A percentile compares a stretch with the other conserved stretches of the same genome.
These are phyloP conservation scores for Penicillium sumatraense DNA, from an alignment of 2,329 filamentous ascomycete species.

Conservation along the genomic window DNA sequence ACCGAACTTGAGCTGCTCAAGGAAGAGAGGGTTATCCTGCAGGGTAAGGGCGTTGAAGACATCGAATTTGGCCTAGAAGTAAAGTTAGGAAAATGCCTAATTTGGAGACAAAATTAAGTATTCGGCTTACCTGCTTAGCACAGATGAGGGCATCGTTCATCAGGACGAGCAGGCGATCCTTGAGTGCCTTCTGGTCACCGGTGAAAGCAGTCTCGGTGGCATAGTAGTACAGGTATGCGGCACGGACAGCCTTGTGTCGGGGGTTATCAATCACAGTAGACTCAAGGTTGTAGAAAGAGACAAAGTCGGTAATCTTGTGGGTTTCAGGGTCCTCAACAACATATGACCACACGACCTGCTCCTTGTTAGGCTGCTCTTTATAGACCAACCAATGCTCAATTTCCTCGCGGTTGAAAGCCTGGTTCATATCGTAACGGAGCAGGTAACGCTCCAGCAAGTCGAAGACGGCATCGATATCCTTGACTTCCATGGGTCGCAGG, in stretches of 20 bases:
- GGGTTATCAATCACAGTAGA: constrained; percentile 85
- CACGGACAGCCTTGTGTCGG: constrained; percentile 78
- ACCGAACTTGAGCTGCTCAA: constrained; percentile 92
- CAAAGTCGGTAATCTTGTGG: constrained; percentile 90
- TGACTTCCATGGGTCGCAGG: constrained; percentile 76
- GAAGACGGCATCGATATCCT: constrained; percentile 77
- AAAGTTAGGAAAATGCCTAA: constrained; percentile 5
- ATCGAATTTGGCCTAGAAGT: constrained; percentile 72
- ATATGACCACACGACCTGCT: constrained; percentile 92
- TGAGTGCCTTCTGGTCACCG: constrained; percentile 62
- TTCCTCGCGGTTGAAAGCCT: constrained; percentile 79
- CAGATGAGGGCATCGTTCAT: constrained; percentile 85
- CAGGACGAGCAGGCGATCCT: constrained; percentile 78
- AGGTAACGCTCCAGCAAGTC: constrained; percentile 78
- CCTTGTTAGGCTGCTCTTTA: constrained; percentile 64
- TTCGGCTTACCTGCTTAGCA: constrained; percentile 69
- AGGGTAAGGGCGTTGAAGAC: constrained; percentile 96
- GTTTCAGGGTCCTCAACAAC: constrained; percentile 77
- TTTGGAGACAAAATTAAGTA: background rate
- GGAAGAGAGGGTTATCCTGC: constrained; percentile 91
- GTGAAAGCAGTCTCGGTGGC: constrained; percentile 78
- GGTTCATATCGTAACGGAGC: constrained; percentile 79
- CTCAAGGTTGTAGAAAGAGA: constrained; percentile 95
- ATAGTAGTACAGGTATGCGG: constrained; percentile 98
- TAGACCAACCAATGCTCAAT: constrained; percentile 86